Base-by-base conservation (phyloP, 805 yeast genomes). In the Wickerhamiella hasegawae region DNA sequence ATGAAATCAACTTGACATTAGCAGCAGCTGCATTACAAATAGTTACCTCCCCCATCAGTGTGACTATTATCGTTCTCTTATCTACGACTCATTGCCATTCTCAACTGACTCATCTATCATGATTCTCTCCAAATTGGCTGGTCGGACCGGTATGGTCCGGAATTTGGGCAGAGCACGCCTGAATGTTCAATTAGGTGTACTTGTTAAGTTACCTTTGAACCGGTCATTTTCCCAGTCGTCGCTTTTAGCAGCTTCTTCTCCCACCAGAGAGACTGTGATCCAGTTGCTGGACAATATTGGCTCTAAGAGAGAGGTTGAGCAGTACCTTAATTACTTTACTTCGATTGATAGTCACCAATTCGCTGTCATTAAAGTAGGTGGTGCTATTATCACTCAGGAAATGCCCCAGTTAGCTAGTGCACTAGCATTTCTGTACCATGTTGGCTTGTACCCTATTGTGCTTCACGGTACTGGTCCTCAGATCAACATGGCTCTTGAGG, bases 401-500 rank as follows among this genome's bases (percentile, higher is more conserved):
- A 63, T 90, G 43, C 79, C 84, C 8, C 94, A 87, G 60, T 65
- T 90, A 47, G 98, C 98, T 0, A 81, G 94, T 1, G 85, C 96
- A 52, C 66, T 90, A 44, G 96, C 97, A 4, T 90, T 90, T 59
- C 65, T 90, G 45, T 90, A 90, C 64, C 99, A 90, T 53, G 94
- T 90, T 34, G 99, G 99, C 10, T 69, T 90, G 40, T 90, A 84
- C 51, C 99, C 99, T 18, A 84, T 90, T 42, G 94, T 90, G 8
- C 68, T 90, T 39, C 99, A 90, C 54, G 99, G 99, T 20, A 90
- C 98, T 1, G 99, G 99, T 15, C 99, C 99, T 5, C 99, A 90
- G 61, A 90, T 90, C 62, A 90, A 90, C 55, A 93, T 80, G 51
- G 71, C 84, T 46, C 68, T 90, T 40, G 98, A 90, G 58, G 76